These are phyloP conservation scores for Globisporangium apiculatum DNA, from an alignment of 352 stramenopile genomes.

Conservation along the genomic window DNA sequence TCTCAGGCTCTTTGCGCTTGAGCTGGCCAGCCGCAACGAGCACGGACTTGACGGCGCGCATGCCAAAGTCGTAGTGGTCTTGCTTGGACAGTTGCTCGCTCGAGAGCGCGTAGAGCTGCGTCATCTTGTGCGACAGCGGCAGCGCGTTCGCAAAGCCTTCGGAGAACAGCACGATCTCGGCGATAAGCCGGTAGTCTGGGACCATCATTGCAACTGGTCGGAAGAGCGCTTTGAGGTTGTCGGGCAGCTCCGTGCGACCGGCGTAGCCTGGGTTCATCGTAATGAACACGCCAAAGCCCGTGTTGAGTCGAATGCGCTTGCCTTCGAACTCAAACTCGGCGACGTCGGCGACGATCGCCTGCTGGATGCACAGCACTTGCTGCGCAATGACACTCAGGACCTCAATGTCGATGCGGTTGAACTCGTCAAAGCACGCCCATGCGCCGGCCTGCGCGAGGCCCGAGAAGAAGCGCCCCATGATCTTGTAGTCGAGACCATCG, in stretches of 20 bases:
- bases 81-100: slow-evolving; percentile 94
- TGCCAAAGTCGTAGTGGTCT: slow-evolving; percentile 93
- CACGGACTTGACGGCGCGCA: slow-evolving; percentile 92
- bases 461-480: slow-evolving; percentile 95
- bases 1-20: slow-evolving; percentile 92
- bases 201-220: slow-evolving; percentile 94
- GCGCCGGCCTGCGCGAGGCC: slow-evolving; percentile 89
- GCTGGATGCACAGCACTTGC: slow-evolving; percentile 93
- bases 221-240: slow-evolving; percentile 94
- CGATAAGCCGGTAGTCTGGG: slow-evolving; percentile 91
- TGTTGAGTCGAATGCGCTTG: slow-evolving; percentile 88
- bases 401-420: slow-evolving; percentile 96
- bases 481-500: slow-evolving; percentile 94
- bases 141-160: slow-evolving; percentile 92
- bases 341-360: slow-evolving; percentile 87
- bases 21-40: slow-evolving; percentile 91
- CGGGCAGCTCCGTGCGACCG: slow-evolving; percentile 87
- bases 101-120: slow-evolving; percentile 89
- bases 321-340: slow-evolving; percentile 93
- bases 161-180: slow-evolving; percentile 93
- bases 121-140: slow-evolving; percentile 92
- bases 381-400: slow-evolving; percentile 95
- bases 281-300: slow-evolving; percentile 92
- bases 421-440: slow-evolving; percentile 96
- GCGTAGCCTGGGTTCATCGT: slow-evolving; percentile 95